Conservation (phyloP, 208 protist species). For the Vickermania spadyakhi region DNA sequence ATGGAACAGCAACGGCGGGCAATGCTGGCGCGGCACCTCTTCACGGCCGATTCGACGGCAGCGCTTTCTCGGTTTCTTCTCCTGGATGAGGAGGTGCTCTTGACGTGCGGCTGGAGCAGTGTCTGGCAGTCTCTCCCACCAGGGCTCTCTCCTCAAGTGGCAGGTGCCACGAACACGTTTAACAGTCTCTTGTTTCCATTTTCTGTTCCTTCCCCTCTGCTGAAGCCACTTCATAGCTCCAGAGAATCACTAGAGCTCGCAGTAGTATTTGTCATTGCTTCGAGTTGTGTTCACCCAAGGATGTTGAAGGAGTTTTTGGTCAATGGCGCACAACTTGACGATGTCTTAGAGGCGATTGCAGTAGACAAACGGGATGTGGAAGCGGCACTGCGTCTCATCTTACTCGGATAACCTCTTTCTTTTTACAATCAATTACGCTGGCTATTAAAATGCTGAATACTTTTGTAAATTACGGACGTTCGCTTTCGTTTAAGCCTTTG, state of each 20-base stretch:
- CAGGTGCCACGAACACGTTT: slow-evolving; percentile 13
- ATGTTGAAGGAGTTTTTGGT: slow-evolving; percentile 1
- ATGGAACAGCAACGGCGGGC: slow-evolving; percentile 45
- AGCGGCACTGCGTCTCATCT: not conserved
- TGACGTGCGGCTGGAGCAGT: slow-evolving; percentile 14
- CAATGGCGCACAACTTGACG: not conserved
- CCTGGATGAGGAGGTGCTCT: slow-evolving; percentile 24
- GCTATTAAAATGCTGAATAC: too few relatives aligned
- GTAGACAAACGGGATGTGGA: not conserved
- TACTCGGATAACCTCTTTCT: too few relatives aligned
- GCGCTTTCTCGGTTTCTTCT: slow-evolving; percentile 42
- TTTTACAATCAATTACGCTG: too few relatives aligned
- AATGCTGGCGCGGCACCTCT: slow-evolving; percentile 35
- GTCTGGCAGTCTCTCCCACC: slow-evolving; percentile 22
- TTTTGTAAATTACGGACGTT: too few relatives aligned
- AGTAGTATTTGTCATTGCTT: slow-evolving; percentile 21
- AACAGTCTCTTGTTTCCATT: slow-evolving; percentile 39
- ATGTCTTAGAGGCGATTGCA: not conserved
- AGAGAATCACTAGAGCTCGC: slow-evolving; percentile 27
- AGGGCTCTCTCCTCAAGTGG: not conserved
- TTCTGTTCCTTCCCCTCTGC: slow-evolving; percentile 33
- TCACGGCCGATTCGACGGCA: slow-evolving; percentile 33
- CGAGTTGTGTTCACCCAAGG: slow-evolving; percentile 15
- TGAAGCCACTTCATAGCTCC: slow-evolving; percentile 13
- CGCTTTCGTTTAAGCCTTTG: too few relatives aligned